A percentile compares a stretch with the other conserved stretches of the same genome.
phyloP scores from a whole-genome alignment of 371 early-diverging fungal genomes.

The Fennellomyces sp. region DNA sequence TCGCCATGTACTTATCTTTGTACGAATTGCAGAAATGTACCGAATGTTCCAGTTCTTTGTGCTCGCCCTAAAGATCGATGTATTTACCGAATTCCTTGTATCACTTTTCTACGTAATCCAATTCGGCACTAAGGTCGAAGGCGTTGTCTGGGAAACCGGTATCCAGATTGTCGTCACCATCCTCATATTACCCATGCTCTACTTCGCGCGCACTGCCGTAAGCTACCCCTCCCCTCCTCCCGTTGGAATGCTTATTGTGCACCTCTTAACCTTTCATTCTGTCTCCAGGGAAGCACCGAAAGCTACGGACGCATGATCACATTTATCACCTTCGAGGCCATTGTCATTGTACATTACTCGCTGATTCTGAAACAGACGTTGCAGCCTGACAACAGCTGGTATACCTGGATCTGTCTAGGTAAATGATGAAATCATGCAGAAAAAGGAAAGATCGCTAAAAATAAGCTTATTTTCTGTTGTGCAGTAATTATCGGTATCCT shows the following conservation, averaged over 20 bases:
- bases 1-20: background rate
- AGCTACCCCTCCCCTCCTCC: background rate
- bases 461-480: background rate
- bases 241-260: background rate
- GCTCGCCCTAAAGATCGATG: constrained; percentile 44
- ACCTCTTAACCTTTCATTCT: background rate
- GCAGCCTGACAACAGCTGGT: constrained; percentile 48
- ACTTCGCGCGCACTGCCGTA: constrained; percentile 49
- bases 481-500: constrained; percentile 37
- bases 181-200: constrained; percentile 44
- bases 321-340: constrained; percentile 39
- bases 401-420: constrained; percentile 51
- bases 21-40: constrained; percentile 35
- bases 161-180: constrained; percentile 42
- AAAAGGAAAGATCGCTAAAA: background rate
- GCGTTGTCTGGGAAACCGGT: constrained; percentile 34
- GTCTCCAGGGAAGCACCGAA: constrained; percentile 38
- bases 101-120: constrained; percentile 51
- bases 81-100: constrained; percentile 49
- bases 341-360: constrained; percentile 41
- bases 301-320: constrained; percentile 39
- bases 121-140: constrained; percentile 28
- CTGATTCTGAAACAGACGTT: constrained; percentile 43
- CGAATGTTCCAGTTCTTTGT: constrained; percentile 54
- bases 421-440: constrained; percentile 6